A percentile compares a stretch with the other conserved stretches of the same genome.
Conservation (phyloP, 2,329 filamentous ascomycete species). For the Podosphaera xanthii region DNA sequence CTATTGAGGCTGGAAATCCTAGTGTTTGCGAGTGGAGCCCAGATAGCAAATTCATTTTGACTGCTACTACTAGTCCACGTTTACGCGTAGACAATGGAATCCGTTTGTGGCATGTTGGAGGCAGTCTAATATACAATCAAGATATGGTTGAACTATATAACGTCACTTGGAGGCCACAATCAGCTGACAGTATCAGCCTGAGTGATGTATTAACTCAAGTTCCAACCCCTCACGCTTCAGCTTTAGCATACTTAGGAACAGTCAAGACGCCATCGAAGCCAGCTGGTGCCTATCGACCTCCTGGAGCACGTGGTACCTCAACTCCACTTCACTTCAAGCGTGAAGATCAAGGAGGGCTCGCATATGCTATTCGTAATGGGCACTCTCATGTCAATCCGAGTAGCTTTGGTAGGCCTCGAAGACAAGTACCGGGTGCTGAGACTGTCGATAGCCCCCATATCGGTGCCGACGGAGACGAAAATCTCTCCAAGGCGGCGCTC, state of each 20-base stretch:
- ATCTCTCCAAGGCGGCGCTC: conserved; percentile 57
- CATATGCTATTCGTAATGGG: conserved; percentile 61
- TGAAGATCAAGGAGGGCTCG: conserved; percentile 85
- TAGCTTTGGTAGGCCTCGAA: conserved; percentile 54
- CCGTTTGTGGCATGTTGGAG: conserved; percentile 81
- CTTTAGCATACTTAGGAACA: conserved; percentile 56
- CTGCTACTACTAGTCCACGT: conserved; percentile 88
- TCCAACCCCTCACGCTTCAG: conserved; percentile 63
- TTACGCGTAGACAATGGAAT: conserved; percentile 92
- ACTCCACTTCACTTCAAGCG: conserved; percentile 93
- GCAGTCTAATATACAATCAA: conserved; percentile 79
- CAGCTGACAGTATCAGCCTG: conserved; percentile 31
- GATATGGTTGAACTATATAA: conserved; percentile 90
- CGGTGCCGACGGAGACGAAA: conserved; percentile 34
- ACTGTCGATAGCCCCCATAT: conserved; percentile 36
- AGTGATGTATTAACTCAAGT: conserved; percentile 52
- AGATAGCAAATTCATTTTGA: conserved; percentile 86
- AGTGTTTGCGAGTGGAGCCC: conserved; percentile 96
- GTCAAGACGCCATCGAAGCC: conserved; percentile 92
- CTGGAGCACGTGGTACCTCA: conserved; percentile 68
- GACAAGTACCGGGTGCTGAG: conserved; percentile 74
- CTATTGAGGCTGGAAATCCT: conserved; percentile 85
- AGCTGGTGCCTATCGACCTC: conserved; percentile 87
- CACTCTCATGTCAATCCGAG: conserved; percentile 41
- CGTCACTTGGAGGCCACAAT: conserved; percentile 65